Percentiles rank a stretch among this genome's conserved stretches.
phyloP scores from a whole-genome alignment of 23 red algal species.

The Gracilaria caudata region DNA sequence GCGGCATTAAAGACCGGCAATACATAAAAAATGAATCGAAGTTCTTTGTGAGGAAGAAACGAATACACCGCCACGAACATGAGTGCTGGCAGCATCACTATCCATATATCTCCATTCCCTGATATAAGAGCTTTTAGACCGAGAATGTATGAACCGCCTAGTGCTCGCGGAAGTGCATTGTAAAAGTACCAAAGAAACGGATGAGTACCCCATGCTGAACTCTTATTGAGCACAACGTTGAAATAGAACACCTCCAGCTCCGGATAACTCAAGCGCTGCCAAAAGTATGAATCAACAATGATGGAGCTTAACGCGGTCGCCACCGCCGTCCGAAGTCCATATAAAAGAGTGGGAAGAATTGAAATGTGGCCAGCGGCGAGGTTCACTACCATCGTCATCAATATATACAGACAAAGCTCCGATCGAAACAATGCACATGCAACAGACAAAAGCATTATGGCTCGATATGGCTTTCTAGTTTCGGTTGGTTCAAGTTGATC shows the following conservation, averaged over 20 bases:
- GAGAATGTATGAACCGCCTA: slow-evolving; percentile 44
- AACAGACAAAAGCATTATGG: slow-evolving; percentile 54
- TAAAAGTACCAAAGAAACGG: slow-evolving; percentile 91
- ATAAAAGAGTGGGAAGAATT: neutral
- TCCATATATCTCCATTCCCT: neutral
- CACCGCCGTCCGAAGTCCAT: slow-evolving; percentile 17
- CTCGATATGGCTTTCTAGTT: neutral
- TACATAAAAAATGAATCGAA: slow-evolving; percentile 88
- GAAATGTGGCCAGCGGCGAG: neutral
- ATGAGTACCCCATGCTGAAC: slow-evolving; percentile 68
- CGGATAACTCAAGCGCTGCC: slow-evolving; percentile 74
- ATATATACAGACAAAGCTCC: slow-evolving; percentile 73
- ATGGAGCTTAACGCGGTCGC: slow-evolving; percentile 68
- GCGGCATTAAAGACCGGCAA: slow-evolving; percentile 71
- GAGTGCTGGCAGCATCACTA: slow-evolving; percentile 45
- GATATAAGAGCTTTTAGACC: neutral
- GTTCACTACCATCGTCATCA: slow-evolving; percentile 54
- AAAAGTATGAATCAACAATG: slow-evolving; percentile 81
- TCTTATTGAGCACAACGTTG: slow-evolving; percentile 74
- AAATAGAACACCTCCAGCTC: slow-evolving; percentile 93
- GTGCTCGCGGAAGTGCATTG: slow-evolving; percentile 80
- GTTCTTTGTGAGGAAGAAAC: slow-evolving; percentile 87
- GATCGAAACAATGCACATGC: slow-evolving; percentile 77
- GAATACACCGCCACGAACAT: slow-evolving; percentile 82
- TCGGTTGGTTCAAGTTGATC: slow-evolving; percentile 12